These are phyloP conservation scores for Grifola frondosa DNA, from an alignment of 1,284 basidiomycete species.

Conservation along the genomic window DNA sequence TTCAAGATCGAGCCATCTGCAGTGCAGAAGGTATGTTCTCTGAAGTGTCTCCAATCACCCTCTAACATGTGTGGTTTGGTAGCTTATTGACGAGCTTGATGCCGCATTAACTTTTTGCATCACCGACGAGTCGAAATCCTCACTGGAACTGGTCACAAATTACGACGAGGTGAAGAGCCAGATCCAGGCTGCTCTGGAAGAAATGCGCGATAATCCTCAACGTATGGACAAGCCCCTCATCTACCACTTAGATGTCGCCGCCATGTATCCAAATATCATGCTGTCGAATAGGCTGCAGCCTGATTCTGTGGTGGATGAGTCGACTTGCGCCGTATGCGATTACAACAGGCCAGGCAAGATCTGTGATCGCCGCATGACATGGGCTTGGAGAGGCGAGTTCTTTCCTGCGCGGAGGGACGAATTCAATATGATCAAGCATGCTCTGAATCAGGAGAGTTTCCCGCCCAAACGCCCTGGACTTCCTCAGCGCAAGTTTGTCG, in stretches of 20 bases:
- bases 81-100: conserved; percentile 96
- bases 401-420: conserved; percentile 98
- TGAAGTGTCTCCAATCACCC: conserved; percentile 6
- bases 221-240: conserved; percentile 93
- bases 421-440: conserved; percentile 99
- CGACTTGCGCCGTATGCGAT: conserved; percentile 97
- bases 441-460: conserved; percentile 92
- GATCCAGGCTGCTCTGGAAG: conserved; percentile 80
- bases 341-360: conserved; percentile 96
- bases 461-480: conserved; percentile 78
- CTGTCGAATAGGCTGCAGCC: conserved; percentile 98
- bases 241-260: conserved; percentile 98
- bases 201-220: conserved; percentile 89
- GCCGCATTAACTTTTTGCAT: conserved; percentile 90
- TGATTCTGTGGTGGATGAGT: conserved; percentile 96
- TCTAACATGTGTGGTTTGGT: not conserved
- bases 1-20: conserved; percentile 94
- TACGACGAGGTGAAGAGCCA: conserved; percentile 90
- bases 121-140: conserved; percentile 81
- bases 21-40: conserved; percentile 69
- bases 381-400: conserved; percentile 99
- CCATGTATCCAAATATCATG: conserved; percentile 99
- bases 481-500: conserved; percentile 80
- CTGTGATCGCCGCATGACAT: conserved; percentile 92
- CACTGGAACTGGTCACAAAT: conserved; percentile 87